Percentiles rank a stretch among this genome's conserved stretches.
Evolutionary conservation across 2,329 filamentous ascomycete genomes (phyloP).

Genomic region (Metarhizium guizhouense): DNA sequence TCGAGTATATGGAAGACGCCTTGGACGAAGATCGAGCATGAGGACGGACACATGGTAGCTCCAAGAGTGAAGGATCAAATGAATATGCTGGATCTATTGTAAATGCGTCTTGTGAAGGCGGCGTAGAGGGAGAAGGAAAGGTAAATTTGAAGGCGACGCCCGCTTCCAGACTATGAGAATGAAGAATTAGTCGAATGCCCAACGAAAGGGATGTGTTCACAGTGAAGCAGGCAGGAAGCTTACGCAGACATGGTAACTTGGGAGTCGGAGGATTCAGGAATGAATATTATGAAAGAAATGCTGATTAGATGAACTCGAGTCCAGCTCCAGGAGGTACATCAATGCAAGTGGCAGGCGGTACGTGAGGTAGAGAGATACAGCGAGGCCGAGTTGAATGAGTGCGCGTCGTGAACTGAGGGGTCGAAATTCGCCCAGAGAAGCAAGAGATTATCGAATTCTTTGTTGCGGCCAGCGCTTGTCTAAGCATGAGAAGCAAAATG

Average conservation of each 20-base stretch:
- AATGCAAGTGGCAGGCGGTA: neutral
- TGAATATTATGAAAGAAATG: neutral
- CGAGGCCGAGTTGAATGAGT: neutral
- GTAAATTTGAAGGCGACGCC: slow-evolving; percentile 54
- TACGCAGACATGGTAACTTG: slow-evolving; percentile 9
- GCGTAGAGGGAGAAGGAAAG: slow-evolving; percentile 32
- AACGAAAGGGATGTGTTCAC: neutral
- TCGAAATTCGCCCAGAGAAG: slow-evolving; percentile 2
- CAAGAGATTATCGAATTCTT: neutral
- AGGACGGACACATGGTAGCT: slow-evolving; percentile 41
- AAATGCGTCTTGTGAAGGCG: slow-evolving; percentile 15
- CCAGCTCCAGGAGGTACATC: slow-evolving; percentile 11
- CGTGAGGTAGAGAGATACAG: neutral
- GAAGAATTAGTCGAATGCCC: neutral
- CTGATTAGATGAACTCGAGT: slow-evolving; percentile 7
- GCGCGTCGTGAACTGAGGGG: neutral
- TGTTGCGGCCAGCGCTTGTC: slow-evolving; percentile 6
- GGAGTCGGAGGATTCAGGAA: neutral
- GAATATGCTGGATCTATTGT: slow-evolving; percentile 28
- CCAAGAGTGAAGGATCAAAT: slow-evolving; percentile 48
- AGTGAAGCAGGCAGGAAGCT: neutral
- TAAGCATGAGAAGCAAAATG: neutral
- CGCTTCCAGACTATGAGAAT: slow-evolving; percentile 46
- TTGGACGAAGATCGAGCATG: slow-evolving; percentile 58
- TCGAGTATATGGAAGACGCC: slow-evolving; percentile 53